Conservation (phyloP, 2,329 filamentous ascomycete genomes). For the Fusarium nygamai region DNA sequence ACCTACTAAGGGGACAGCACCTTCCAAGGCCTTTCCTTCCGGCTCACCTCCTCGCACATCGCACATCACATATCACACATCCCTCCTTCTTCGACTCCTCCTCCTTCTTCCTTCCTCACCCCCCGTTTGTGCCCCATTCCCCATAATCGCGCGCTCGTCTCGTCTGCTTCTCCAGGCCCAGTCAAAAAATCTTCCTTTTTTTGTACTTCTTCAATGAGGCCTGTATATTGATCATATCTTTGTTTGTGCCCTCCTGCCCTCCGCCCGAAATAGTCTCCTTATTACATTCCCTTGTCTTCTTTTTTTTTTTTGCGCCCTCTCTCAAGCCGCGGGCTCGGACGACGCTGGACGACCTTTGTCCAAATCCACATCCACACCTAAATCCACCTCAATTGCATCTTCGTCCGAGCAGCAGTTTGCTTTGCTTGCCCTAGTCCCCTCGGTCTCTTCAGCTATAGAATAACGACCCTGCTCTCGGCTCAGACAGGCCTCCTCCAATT, state of each 20-base stretch:
- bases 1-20: not conserved
- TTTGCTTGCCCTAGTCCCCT: constrained; percentile 29
- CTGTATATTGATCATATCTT: constrained; percentile 51
- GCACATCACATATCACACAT: constrained; percentile 27
- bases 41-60: constrained; percentile 28
- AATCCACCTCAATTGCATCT: constrained; percentile 37
- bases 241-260: constrained; percentile 41
- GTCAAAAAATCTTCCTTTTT: constrained; percentile 38
- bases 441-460: constrained; percentile 31
- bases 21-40: constrained; percentile 29
- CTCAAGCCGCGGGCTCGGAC: constrained; percentile 43
- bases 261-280: constrained; percentile 27
- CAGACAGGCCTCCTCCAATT: constrained; percentile 36
- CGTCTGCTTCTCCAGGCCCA: constrained; percentile 44
- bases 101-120: constrained; percentile 39
- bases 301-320: constrained; percentile 37
- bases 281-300: constrained; percentile 33
- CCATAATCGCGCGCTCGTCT: constrained; percentile 39
- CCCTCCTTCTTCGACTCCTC: constrained; percentile 30
- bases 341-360: constrained; percentile 42
- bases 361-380: constrained; percentile 27
- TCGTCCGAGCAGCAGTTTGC: constrained; percentile 38
- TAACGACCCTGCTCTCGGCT: constrained; percentile 33
- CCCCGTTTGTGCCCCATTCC: constrained; percentile 36
- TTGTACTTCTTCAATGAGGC: constrained; percentile 47